Conservation (phyloP, 2,329 filamentous ascomycete species). For the Ceratocystis papillata region DNA sequence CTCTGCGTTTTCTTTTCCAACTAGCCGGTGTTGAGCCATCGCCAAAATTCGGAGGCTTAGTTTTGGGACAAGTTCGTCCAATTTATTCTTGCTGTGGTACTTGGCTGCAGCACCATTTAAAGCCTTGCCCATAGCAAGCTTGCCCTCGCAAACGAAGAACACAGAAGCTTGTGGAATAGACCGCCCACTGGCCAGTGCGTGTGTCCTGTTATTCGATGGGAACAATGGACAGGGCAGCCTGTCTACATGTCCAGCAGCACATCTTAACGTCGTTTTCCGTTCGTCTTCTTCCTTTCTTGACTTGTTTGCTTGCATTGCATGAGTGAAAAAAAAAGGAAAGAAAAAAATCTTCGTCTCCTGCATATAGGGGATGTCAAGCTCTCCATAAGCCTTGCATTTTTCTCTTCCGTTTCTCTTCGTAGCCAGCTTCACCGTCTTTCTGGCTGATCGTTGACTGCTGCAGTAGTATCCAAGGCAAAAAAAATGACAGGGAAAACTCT, state of each 20-base stretch:
- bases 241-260: background rate
- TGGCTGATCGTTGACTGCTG: background rate
- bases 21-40: background rate
- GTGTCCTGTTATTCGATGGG: background rate
- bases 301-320: background rate
- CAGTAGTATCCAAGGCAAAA: background rate
- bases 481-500: too few relatives aligned
- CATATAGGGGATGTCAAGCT: background rate
- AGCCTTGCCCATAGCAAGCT: background rate
- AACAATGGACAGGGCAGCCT: background rate
- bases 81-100: background rate
- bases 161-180: background rate
- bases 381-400: background rate
- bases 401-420: background rate
- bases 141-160: too few relatives aligned
- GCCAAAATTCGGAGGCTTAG: background rate
- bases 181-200: background rate
- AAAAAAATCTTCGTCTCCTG: conserved; percentile 6
- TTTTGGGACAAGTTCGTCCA: background rate
- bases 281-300: background rate
- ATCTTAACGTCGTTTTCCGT: background rate
- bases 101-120: conserved; percentile 8
- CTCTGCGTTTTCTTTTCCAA: too few relatives aligned
- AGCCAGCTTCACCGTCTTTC: conserved; percentile 8
- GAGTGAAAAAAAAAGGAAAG: background rate